Evolutionary conservation across 176 grass and related monocot species (phyloP).

Genomic region (Rhynchospora breviuscula): DNA sequence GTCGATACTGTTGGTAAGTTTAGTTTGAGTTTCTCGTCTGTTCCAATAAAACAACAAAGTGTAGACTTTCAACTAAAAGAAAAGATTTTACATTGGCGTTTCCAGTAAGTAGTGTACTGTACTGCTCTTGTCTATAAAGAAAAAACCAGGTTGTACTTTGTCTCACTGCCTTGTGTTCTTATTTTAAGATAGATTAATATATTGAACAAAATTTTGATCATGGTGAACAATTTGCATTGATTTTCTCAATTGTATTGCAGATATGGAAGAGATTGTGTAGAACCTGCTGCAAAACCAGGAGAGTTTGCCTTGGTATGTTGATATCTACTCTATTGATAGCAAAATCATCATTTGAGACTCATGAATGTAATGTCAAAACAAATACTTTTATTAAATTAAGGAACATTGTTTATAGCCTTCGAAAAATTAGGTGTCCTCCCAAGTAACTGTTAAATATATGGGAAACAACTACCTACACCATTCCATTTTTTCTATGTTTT

Average conservation of each 20-base stretch:
- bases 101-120: not conserved
- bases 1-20: not conserved
- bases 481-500: not conserved
- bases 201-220: constrained; percentile 2
- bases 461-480: not conserved
- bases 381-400: not conserved
- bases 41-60: not conserved
- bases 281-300: constrained; percentile 80
- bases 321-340: not conserved
- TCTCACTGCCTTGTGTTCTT: not conserved
- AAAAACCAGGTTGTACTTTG: not conserved
- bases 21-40: not conserved
- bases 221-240: not conserved
- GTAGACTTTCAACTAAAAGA: not conserved
- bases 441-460: not conserved
- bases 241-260: constrained; percentile 25
- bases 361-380: not conserved
- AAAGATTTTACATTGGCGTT: too few species aligned
- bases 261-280: constrained; percentile 86
- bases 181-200: not conserved
- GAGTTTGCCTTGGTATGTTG: constrained; percentile 55
- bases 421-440: not conserved
- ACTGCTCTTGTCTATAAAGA: not conserved
- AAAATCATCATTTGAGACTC: too few species aligned
- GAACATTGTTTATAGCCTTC: not conserved